Conservation (phyloP, 1,284 basidiomycete genomes). For the Ceratobasidium sp. region DNA sequence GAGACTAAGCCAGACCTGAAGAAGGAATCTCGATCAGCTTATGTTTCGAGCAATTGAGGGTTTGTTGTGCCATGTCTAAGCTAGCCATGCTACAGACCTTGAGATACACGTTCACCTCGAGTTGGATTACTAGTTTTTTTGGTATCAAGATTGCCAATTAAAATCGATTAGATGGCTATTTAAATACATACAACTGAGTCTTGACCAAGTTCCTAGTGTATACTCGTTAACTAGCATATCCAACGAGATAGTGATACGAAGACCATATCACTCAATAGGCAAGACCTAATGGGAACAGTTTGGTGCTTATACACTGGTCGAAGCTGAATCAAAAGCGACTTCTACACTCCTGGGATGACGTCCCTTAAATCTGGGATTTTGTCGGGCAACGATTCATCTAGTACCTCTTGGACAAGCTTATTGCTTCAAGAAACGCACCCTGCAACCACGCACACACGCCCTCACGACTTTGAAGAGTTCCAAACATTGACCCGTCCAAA, state of each 20-base stretch:
- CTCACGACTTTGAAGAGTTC: slow-evolving; percentile 44
- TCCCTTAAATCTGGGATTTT: background rate
- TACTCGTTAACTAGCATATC: slow-evolving; percentile 13
- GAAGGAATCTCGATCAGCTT: too few relatives aligned
- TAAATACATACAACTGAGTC: too few relatives aligned
- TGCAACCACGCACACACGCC: slow-evolving; percentile 41
- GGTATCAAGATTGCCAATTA: slow-evolving; percentile 17
- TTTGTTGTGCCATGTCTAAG: too few relatives aligned
- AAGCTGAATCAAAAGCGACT: slow-evolving; percentile 14
- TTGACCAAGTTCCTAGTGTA: background rate
- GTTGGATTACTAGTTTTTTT: background rate
- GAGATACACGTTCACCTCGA: background rate
- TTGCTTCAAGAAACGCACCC: slow-evolving; percentile 34
- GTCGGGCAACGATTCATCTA: slow-evolving; percentile 18
- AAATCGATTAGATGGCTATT: slow-evolving; percentile 22
- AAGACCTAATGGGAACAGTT: slow-evolving; percentile 19
- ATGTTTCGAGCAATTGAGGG: too few relatives aligned
- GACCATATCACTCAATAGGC: slow-evolving; percentile 20
- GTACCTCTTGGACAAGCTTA: slow-evolving; percentile 11
- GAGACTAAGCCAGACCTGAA: too few relatives aligned
- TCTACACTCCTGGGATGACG: slow-evolving; percentile 30
- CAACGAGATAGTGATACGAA: slow-evolving; percentile 4
- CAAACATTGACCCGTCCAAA: slow-evolving; percentile 40
- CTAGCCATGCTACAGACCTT: background rate
- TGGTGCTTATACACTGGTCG: slow-evolving; percentile 22